These are phyloP conservation scores for Oryza nivara DNA, from an alignment of 176 grass and related monocot genomes.

Conservation along the genomic window DNA sequence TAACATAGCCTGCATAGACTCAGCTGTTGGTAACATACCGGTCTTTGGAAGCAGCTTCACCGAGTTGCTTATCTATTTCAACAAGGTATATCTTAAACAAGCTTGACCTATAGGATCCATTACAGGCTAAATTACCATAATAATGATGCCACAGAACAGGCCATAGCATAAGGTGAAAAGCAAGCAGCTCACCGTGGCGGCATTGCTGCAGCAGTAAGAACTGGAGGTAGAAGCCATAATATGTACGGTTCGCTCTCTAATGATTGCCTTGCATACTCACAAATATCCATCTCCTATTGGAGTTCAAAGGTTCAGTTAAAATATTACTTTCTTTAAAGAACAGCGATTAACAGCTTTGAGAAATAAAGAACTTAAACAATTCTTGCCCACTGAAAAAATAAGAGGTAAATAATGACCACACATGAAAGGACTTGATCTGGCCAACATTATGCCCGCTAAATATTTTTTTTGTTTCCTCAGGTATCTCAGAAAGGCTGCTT, in stretches of 20 bases:
- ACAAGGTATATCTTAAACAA: constrained; percentile 72
- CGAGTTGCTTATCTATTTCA: constrained; percentile 73
- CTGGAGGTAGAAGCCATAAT: constrained; percentile 72
- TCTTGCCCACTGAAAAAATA: constrained; percentile 1
- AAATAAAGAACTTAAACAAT: background rate
- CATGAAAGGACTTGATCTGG: background rate
- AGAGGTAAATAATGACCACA: background rate
- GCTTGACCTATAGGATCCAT: constrained; percentile 54
- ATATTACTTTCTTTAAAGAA: constrained; percentile 24
- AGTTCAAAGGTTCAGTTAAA: constrained; percentile 39
- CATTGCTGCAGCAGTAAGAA: constrained; percentile 65
- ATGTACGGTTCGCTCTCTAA: constrained; percentile 58
- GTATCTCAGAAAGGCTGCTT: background rate
- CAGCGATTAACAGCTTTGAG: background rate
- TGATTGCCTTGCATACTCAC: constrained; percentile 59
- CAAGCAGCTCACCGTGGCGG: constrained; percentile 51
- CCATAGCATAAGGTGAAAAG: constrained; percentile 13
- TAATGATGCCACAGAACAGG: background rate
- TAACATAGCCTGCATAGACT: constrained; percentile 5
- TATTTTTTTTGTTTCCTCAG: constrained; percentile 8
- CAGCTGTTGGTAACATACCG: constrained; percentile 47
- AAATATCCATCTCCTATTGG: constrained; percentile 76
- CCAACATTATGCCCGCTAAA: constrained; percentile 16
- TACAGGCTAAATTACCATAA: constrained; percentile 22
- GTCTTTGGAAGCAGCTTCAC: constrained; percentile 50